Conservation (phyloP, 371 early-diverging fungal genomes). For the Rhizopus delemar region DNA sequence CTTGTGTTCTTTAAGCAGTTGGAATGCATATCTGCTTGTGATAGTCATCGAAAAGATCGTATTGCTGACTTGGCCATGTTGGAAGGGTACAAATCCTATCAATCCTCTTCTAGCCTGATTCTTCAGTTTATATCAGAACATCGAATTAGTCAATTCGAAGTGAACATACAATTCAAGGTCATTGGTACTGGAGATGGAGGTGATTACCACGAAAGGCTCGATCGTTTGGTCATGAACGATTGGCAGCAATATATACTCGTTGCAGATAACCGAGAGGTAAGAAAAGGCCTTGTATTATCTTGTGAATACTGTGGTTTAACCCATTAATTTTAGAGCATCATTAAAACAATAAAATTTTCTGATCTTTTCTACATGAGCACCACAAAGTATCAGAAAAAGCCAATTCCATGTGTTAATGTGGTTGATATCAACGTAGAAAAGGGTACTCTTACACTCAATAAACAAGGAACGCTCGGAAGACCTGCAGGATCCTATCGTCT, state of each 20-base stretch:
- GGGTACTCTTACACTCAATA: background rate
- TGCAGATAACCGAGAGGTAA: conserved; percentile 30
- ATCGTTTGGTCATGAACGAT: conserved; percentile 8
- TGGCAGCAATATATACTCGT: conserved; percentile 40
- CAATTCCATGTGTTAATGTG: conserved; percentile 16
- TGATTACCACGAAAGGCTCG: conserved; percentile 7
- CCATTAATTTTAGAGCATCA: conserved; percentile 25
- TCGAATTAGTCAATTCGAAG: background rate
- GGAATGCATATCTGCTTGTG: conserved; percentile 33
- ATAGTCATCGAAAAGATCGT: conserved; percentile 26
- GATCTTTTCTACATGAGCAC: conserved; percentile 28
- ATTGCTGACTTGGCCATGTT: conserved; percentile 26
- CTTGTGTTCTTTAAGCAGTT: conserved; percentile 41
- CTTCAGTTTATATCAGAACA: conserved; percentile 13
- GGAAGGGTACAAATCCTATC: background rate
- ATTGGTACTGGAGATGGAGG: conserved; percentile 3
- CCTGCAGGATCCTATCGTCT: conserved; percentile 20
- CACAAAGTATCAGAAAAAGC: conserved; percentile 11
- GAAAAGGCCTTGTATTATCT: too few relatives aligned
- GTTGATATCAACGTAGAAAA: background rate
- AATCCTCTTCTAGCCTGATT: conserved; percentile 12
- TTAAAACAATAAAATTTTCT: conserved; percentile 32
- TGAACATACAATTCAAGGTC: background rate
- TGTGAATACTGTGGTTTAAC: background rate
- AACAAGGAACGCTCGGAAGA: background rate